Conservation (phyloP, 169 alveolate species). For the Theileria orientalis region DNA sequence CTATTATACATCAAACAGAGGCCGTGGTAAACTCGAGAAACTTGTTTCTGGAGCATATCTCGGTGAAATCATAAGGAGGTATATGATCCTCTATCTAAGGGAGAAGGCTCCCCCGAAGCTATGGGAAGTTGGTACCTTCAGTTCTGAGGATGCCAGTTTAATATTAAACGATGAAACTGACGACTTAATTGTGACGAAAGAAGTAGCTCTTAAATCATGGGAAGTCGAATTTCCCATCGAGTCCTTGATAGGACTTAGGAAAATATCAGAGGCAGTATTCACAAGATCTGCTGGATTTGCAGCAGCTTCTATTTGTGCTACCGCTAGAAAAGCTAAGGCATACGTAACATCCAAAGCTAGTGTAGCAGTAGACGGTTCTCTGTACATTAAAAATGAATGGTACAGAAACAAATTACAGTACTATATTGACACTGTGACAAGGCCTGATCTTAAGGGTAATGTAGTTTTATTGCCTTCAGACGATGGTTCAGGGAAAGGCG, state of each 20-base stretch:
- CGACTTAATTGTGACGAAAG: slow-evolving; percentile 56
- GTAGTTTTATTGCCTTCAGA: slow-evolving; percentile 74
- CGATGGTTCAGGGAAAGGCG: slow-evolving; percentile 88
- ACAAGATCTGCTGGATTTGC: slow-evolving; percentile 85
- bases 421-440: slow-evolving; percentile 67
- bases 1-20: slow-evolving; percentile 80
- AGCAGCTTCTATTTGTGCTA: slow-evolving; percentile 78
- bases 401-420: slow-evolving; percentile 70
- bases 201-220: slow-evolving; percentile 72
- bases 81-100: slow-evolving; percentile 71
- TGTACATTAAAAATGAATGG: slow-evolving; percentile 81
- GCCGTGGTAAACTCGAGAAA: slow-evolving; percentile 84
- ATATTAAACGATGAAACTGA: slow-evolving; percentile 72
- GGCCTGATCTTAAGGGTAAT: slow-evolving; percentile 69
- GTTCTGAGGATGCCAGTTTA: slow-evolving; percentile 70
- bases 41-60: slow-evolving; percentile 86
- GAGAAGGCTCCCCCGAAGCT: slow-evolving; percentile 78
- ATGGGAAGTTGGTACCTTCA: slow-evolving; percentile 73
- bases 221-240: slow-evolving; percentile 64
- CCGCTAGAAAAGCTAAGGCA: slow-evolving; percentile 77
- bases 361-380: slow-evolving; percentile 83
- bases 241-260: slow-evolving; percentile 56
- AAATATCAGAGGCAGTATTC: slow-evolving; percentile 76
- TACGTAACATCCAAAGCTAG: slow-evolving; percentile 68
- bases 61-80: slow-evolving; percentile 84